These are phyloP conservation scores for Laburnicola sp. DNA, from an alignment of 2,329 filamentous ascomycete species.

Conservation along the genomic window DNA sequence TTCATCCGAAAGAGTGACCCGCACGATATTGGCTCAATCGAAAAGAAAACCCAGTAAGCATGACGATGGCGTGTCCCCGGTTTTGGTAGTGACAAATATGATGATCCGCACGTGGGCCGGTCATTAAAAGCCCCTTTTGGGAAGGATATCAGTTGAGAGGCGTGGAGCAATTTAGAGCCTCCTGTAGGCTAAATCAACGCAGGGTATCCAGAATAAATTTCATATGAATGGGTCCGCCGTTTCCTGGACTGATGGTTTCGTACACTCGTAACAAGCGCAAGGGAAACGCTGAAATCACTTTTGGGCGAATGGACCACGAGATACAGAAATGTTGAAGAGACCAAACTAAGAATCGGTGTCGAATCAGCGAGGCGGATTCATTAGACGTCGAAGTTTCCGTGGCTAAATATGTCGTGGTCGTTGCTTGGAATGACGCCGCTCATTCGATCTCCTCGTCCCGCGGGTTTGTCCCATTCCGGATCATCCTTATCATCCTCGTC, in stretches of 20 bases:
- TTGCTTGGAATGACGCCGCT: conserved; percentile 54
- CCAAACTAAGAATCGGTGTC: conserved; percentile 10
- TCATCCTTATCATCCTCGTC: conserved; percentile 50
- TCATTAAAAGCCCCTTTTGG: conserved; percentile 3
- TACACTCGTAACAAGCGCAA: conserved; percentile 21
- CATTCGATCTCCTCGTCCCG: conserved; percentile 54
- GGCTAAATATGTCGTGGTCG: conserved; percentile 54
- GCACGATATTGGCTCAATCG: not conserved
- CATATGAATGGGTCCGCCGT: conserved; percentile 25
- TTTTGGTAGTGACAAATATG: not conserved
- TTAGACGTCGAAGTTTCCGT: conserved; percentile 45
- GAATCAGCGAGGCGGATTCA: conserved; percentile 8
- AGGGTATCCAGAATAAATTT: conserved; percentile 36
- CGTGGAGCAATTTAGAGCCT: conserved; percentile 28
- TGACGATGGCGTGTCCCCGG: conserved; percentile 1
- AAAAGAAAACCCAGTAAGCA: conserved; percentile 12
- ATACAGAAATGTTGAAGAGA: conserved; percentile 17
- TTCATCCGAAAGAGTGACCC: not conserved
- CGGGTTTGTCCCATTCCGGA: conserved; percentile 47
- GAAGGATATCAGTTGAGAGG: conserved; percentile 17
- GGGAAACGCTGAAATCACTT: conserved; percentile 34
- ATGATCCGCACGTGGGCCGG: not conserved
- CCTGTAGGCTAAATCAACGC: conserved; percentile 14
- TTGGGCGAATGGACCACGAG: conserved; percentile 24
- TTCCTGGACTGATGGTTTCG: conserved; percentile 22